Percentiles rank a stretch among this genome's conserved stretches.
These are phyloP conservation scores for Gynostemma pentaphyllum DNA, from an alignment of 306 rosid genomes.

Conservation along the genomic window DNA sequence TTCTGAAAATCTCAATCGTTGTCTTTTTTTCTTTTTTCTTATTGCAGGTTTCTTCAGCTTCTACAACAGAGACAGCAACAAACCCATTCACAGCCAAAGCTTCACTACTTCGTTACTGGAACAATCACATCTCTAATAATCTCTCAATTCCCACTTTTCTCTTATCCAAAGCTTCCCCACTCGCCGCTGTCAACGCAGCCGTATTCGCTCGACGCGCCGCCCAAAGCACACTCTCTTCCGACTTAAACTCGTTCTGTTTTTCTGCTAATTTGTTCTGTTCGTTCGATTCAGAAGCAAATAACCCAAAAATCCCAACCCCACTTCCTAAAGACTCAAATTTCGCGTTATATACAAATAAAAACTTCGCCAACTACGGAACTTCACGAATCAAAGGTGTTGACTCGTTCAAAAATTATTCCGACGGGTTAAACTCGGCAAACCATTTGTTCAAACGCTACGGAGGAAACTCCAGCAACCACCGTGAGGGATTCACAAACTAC, in stretches of 20 bases:
- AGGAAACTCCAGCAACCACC: constrained; percentile 26
- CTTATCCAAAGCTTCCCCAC: constrained; percentile 64
- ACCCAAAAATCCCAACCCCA: background rate
- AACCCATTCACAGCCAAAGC: constrained; percentile 79
- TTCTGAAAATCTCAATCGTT: background rate
- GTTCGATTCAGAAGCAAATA: constrained; percentile 18
- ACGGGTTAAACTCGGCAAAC: constrained; percentile 39
- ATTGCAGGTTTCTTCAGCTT: constrained; percentile 35
- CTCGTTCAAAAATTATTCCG: constrained; percentile 82
- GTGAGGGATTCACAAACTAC: constrained; percentile 50
- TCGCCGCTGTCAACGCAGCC: constrained; percentile 42
- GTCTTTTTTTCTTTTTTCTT: no score
- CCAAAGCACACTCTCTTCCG: constrained; percentile 21
- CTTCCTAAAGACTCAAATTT: constrained; percentile 32
- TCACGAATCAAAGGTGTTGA: constrained; percentile 33
- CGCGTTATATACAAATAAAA: constrained; percentile 37
- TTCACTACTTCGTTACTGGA: constrained; percentile 64
- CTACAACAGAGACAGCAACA: background rate
- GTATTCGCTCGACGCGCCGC: constrained; percentile 24
- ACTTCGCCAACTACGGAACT: constrained; percentile 52
- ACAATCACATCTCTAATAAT: constrained; percentile 31
- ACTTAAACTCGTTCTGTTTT: constrained; percentile 41
- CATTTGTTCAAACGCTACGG: constrained; percentile 65
- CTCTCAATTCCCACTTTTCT: constrained; percentile 42
- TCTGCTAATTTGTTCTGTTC: constrained; percentile 47